Evolutionary conservation across 2,329 filamentous ascomycete species (phyloP), one percentile per base, ranked within the genome.

Genomic region (Monilinia fructicola): DNA sequence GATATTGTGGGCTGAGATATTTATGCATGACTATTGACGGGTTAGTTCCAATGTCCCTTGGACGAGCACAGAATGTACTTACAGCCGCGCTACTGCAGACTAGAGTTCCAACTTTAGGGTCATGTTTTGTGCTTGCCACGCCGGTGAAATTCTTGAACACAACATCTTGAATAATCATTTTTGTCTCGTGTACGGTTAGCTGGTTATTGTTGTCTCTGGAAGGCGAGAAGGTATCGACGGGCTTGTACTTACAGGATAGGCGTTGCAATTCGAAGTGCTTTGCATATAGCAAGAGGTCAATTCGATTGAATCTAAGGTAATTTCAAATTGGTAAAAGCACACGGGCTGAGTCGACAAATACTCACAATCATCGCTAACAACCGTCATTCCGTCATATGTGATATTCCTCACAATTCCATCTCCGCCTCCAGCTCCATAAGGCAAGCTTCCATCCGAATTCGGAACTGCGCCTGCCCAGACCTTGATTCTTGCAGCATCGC

Each of bases 401-500:
- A 88, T 79, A 76, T 89, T 89, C 68, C 80, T 79, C 59, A 89
- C 85, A 42, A 78, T 78, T n/a, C 87, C 87, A 6, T 76, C 77
- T 48, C 87, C 87, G 31, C 86, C 86, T 54, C 85, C 86, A 5
- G 84, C 53, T 3, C 62, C 84, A 73, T 85, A 82, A 61, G 85
- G 82, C 38, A 79, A 23, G 35, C 28, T 60, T 18, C 56, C 81
- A 2, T 82, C 74, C 9, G 87, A 77, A 0, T 81, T 80, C 1
- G 83, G 81, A 4, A 79, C 72, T 4, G 56, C 65, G 9, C 70
- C 70, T 4, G 67, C 84, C 84, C 85, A 89, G 71, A 87, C 85
- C 77, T 89, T 89, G 78, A 89, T 88, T 66, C 86, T 84, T 0
- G 85, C 86, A 54, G 84, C 85, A 69, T 88, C 83, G 54, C 81